Conservation (phyloP, 805 yeast species). For the Pichia deserticola region DNA sequence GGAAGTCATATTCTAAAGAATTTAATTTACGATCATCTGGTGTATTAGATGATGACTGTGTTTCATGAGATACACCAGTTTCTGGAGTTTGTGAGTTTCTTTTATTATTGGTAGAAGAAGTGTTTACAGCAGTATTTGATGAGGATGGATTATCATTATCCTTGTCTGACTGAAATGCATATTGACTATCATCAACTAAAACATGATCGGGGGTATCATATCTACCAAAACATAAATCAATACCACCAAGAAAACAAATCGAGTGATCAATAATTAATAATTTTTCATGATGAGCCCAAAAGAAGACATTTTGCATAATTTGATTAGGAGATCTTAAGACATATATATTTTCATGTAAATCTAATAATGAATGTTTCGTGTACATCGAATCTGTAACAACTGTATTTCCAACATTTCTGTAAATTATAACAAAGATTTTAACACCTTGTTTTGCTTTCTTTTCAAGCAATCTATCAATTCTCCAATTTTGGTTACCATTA, state of each 20-base stretch:
- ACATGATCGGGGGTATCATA: conserved; percentile 96
- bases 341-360: conserved; percentile 77
- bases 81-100: neutral
- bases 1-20: conserved; percentile 14
- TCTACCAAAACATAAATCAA: conserved; percentile 92
- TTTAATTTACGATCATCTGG: neutral
- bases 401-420: conserved; percentile 88
- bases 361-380: conserved; percentile 88
- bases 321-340: conserved; percentile 95
- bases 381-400: conserved; percentile 91
- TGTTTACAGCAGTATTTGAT: neutral
- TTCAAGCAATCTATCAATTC: conserved; percentile 81
- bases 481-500: conserved; percentile 88
- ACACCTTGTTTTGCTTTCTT: conserved; percentile 93
- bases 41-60: neutral
- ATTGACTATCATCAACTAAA: conserved; percentile 57
- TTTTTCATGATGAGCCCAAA: conserved; percentile 99
- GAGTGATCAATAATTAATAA: conserved; percentile 80
- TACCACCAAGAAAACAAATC: conserved; percentile 88
- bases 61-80: neutral
- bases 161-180: conserved; percentile 21
- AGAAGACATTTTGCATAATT: conserved; percentile 81
- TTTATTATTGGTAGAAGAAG: neutral
- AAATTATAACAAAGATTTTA: conserved; percentile 83
- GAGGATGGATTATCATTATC: neutral